phyloP scores from a whole-genome alignment of 148 eudicot genomes.

The Bassia scoparia region DNA sequence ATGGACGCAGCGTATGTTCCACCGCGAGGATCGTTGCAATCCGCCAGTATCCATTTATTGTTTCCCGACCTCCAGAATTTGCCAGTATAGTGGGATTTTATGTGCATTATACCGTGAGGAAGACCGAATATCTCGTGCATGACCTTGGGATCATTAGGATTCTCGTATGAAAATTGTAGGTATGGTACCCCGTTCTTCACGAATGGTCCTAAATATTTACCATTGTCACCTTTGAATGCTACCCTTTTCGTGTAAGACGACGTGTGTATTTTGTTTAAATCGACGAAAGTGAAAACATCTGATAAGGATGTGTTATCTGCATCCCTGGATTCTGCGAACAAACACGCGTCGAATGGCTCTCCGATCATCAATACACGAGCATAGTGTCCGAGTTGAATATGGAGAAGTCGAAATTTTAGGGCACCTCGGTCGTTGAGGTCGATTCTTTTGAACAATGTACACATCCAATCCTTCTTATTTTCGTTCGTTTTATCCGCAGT shows the following conservation, averaged over 20 bases:
- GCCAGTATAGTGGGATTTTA: neutral
- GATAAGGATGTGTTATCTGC: neutral
- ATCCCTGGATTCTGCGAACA: neutral
- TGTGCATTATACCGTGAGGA: conserved; percentile 2
- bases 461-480: conserved; percentile 16
- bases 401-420: conserved; percentile 1
- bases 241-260: neutral
- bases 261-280: neutral
- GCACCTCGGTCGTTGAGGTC: neutral
- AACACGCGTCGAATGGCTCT: conserved; percentile 1
- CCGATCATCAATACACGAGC: neutral
- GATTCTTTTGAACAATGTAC: conserved; percentile 20
- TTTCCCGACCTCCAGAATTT: conserved; percentile 9
- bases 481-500: conserved; percentile 2
- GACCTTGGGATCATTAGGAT: neutral
- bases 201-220: neutral
- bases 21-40: conserved; percentile 15
- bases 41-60: neutral
- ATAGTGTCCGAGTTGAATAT: neutral
- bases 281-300: conserved; percentile 1
- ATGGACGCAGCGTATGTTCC: neutral
- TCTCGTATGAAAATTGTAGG: conserved; percentile 1
- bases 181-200: neutral
- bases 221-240: conserved; percentile 16
- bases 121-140: neutral